A percentile compares a stretch with the other conserved stretches of the same genome.
Conservation (phyloP, 495 filamentous ascomycete species). For the Xylona heveae region DNA sequence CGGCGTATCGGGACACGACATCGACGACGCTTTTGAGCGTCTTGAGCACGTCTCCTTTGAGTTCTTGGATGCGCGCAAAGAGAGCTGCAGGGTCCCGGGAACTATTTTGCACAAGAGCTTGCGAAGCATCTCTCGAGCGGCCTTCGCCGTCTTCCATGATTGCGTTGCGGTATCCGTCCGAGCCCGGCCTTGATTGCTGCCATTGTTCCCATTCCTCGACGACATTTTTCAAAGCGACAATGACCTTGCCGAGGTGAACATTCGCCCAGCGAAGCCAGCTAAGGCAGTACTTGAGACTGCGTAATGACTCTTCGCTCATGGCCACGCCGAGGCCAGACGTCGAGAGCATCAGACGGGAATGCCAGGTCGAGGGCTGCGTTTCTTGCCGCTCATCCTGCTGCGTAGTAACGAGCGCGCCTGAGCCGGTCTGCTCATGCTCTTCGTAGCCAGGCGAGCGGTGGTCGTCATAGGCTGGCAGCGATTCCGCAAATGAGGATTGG, state of each 20-base stretch:
- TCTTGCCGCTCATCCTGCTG: neutral
- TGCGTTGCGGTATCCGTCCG: slow-evolving; percentile 5
- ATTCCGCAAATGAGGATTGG: slow-evolving; percentile 34
- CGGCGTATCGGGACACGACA: slow-evolving; percentile 64
- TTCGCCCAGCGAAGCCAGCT: slow-evolving; percentile 58
- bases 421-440: slow-evolving; percentile 14
- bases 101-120: slow-evolving; percentile 13
- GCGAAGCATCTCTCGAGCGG: slow-evolving; percentile 13
- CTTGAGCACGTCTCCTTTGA: slow-evolving; percentile 51
- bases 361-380: slow-evolving; percentile 30
- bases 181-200: slow-evolving; percentile 5
- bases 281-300: slow-evolving; percentile 57
- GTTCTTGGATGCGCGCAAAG: slow-evolving; percentile 37
- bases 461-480: slow-evolving; percentile 64
- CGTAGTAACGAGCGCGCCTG: slow-evolving; percentile 1
- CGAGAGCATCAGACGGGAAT: slow-evolving; percentile 55
- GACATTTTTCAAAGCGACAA: slow-evolving; percentile 42
- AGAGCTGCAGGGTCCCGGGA: slow-evolving; percentile 22
- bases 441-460: slow-evolving; percentile 50
- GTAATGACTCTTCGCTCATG: slow-evolving; percentile 65
- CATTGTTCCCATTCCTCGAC: slow-evolving; percentile 55
- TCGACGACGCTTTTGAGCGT: slow-evolving; percentile 59
- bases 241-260: slow-evolving; percentile 44
- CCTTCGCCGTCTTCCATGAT: slow-evolving; percentile 11
- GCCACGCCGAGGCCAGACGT: slow-evolving; percentile 72